Evolutionary conservation across 169 alveolate genomes (phyloP).

Genomic region (Eimeria praecox): DNA sequence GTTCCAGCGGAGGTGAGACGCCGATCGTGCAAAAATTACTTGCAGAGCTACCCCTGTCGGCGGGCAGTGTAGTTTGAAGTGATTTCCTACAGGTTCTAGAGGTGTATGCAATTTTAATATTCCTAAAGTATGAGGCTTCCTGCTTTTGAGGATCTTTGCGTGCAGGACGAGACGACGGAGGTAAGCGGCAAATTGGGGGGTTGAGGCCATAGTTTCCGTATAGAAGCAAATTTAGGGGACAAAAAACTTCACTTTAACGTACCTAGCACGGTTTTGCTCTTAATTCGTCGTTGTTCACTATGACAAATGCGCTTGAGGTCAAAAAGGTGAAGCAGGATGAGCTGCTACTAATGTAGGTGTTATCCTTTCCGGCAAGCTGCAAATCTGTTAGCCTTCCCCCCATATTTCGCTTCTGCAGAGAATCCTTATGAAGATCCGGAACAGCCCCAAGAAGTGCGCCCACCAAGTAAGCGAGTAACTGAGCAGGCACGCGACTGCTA

Average conservation of each 20-base stretch:
- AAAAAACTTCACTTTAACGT: not conserved
- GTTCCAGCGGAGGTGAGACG: not conserved
- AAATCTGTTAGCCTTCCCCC: not conserved
- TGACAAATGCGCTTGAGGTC: not conserved
- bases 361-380: not conserved
- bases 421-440: not conserved
- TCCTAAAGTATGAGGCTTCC: not conserved
- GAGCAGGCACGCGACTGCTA: not conserved
- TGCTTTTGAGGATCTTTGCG: not conserved
- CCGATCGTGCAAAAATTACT: not conserved
- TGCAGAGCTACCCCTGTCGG: not conserved
- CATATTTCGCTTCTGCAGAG: not conserved
- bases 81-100: not conserved
- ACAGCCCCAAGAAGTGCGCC: not conserved
- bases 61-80: not conserved
- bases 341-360: not conserved
- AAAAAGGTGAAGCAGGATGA: not conserved
- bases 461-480: not conserved
- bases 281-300: not conserved
- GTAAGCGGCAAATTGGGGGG: not conserved
- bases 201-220: not conserved
- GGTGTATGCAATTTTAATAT: not conserved
- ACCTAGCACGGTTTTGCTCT: not conserved
- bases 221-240: not conserved
- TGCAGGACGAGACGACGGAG: not conserved